Base-by-base conservation (phyloP, 148 eudicot genomes). In the Rheum nobile region DNA sequence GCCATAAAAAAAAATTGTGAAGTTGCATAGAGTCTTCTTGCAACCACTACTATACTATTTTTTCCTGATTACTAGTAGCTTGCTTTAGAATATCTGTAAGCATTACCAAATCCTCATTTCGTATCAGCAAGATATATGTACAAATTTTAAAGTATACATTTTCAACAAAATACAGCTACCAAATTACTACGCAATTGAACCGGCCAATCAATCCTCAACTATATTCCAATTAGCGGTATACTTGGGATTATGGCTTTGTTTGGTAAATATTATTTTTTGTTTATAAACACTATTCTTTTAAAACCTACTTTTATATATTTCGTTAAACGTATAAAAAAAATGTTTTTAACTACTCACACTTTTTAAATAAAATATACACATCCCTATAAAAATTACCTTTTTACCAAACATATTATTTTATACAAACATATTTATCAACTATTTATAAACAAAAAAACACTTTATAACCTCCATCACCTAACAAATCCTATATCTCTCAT, bases 81-180 rank as follows among this genome's bases (percentile, higher is more conserved):
- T 9, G 32, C 26, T 59, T 59, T 54, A 59, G 67, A 59, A 3
- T 29, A 63, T 63, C 13, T 63, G n/a, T 65, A 31, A 7, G 34
- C 32, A 16, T 31, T 24, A 57, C 31, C 67, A 28, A 57, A 57
- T 57, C 67, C 35, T 57, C 67, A 24, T 26, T 57, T 28, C 16
- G 34, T 57, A 50, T n/a, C 16, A 57, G n/a, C 12, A 57, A 17
- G 31, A 55, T 55, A 32, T 55, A 55, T 8, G 65, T 57, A 57
- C 21, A 50, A 50, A 4, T 16, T 21, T 50, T 19, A 3, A 19
- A 50, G 26, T 24, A 26, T 8, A 12, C 26, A 24, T 16, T 32
- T 65, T 65, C 70, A 31, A 65, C 70, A 65, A 65, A 65, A 17
- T 34, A 65, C 70, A 65, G 41, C 70, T 32, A 65, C 10, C 67